phyloP scores from a whole-genome alignment of 176 grass and related monocot species.

The Oryza brachyantha region DNA sequence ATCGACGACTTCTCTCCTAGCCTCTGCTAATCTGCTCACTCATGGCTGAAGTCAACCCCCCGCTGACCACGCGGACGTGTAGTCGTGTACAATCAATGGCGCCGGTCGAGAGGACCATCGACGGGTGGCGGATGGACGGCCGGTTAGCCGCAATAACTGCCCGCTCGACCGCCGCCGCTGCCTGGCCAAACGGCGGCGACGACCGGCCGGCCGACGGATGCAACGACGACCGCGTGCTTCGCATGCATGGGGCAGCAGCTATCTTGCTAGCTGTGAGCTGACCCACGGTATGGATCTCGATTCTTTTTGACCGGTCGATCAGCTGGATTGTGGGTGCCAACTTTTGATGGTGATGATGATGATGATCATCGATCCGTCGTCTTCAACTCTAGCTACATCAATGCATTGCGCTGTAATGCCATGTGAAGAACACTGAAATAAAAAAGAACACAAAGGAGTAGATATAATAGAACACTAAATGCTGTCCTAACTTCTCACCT shows the following conservation, averaged over 20 bases:
- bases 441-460: too few relatives aligned
- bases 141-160: background rate
- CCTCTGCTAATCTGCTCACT: too few relatives aligned
- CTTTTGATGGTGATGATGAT: background rate
- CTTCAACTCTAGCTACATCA: background rate
- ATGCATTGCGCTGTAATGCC: background rate
- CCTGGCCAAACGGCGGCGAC: background rate
- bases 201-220: background rate
- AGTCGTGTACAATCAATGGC: background rate
- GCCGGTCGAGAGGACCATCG: background rate
- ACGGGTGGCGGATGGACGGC: background rate
- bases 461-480: slow-evolving; percentile 7
- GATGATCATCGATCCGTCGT: background rate
- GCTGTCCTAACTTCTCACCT: slow-evolving; percentile 19
- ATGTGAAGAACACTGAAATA: too few relatives aligned
- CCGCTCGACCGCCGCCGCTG: background rate
- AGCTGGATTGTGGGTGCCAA: background rate
- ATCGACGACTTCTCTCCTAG: too few relatives aligned
- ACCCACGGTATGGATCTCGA: background rate
- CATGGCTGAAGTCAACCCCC: background rate
- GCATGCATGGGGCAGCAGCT: background rate
- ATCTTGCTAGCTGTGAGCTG: too few relatives aligned
- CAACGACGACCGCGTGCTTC: background rate
- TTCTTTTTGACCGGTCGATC: background rate
- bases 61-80: background rate